Conservation (phyloP, 306 rosid species). For the Dryas octopetala region DNA sequence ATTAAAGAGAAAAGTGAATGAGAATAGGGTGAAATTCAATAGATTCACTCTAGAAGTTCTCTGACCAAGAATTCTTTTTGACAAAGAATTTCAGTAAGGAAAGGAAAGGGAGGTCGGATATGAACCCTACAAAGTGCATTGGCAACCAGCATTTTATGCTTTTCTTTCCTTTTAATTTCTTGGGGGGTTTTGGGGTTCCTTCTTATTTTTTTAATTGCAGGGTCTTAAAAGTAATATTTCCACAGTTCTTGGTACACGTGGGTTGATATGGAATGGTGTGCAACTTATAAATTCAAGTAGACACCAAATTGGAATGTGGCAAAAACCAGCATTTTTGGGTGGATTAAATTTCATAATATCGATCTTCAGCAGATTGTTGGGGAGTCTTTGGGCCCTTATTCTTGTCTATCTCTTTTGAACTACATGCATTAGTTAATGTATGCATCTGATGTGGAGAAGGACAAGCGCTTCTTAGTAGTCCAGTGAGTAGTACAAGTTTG, state of each 20-base stretch:
- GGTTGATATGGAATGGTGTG: background rate
- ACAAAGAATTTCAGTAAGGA: background rate
- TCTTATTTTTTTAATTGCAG: background rate
- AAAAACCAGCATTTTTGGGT: slow-evolving; percentile 6
- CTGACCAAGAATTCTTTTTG: slow-evolving; percentile 22
- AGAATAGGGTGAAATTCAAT: background rate
- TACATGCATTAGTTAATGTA: background rate
- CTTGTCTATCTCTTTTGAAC: slow-evolving; percentile 9
- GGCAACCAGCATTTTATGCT: background rate
- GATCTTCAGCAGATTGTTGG: background rate
- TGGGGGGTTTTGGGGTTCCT: background rate
- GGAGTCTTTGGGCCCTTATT: background rate
- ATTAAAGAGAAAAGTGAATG: slow-evolving; percentile 13
- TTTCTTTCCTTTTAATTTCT: background rate
- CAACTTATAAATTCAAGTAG: background rate
- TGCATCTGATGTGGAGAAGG: background rate
- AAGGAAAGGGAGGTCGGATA: background rate
- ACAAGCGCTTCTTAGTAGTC: background rate
- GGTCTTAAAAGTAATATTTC: background rate
- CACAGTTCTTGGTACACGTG: slow-evolving; percentile 5
- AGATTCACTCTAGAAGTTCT: slow-evolving; percentile 14
- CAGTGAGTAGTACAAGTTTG: background rate
- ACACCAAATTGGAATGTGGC: background rate
- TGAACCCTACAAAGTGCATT: background rate
- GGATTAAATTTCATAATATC: slow-evolving; percentile 4